phyloP scores from a whole-genome alignment of 257 asterid species.

The Solanum pennellii region DNA sequence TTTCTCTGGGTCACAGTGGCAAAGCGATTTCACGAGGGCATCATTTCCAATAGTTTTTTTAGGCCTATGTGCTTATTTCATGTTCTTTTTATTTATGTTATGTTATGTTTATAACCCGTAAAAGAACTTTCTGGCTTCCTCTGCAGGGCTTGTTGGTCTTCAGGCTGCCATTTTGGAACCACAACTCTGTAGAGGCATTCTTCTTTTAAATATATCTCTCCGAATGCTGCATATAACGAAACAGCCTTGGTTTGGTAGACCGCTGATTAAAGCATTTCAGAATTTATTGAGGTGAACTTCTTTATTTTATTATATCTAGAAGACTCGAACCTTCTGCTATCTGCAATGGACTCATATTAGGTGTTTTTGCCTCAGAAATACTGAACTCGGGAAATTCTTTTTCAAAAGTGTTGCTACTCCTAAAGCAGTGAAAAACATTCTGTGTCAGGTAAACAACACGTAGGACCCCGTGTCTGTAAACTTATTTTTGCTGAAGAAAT shows the following conservation, averaged over 20 bases:
- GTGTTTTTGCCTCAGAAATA: conserved; percentile 36
- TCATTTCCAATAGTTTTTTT: neutral
- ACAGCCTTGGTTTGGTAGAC: conserved; percentile 86
- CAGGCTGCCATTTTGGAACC: conserved; percentile 82
- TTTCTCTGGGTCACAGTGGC: neutral
- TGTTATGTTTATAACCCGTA: neutral
- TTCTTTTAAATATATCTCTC: conserved; percentile 78
- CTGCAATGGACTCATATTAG: neutral
- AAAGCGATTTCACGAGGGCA: neutral
- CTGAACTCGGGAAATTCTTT: conserved; percentile 64
- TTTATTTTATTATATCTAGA: neutral
- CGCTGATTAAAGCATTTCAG: conserved; percentile 77
- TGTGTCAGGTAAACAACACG: conserved; percentile 53
- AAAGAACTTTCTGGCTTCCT: neutral
- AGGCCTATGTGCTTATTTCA: neutral
- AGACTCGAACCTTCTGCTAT: neutral
- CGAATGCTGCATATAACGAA: conserved; percentile 88
- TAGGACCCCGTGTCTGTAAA: neutral
- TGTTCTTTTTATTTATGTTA: neutral
- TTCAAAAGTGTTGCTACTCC: conserved; percentile 69
- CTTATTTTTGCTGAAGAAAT: neutral
- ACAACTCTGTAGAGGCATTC: conserved; percentile 59
- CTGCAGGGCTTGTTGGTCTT: conserved; percentile 85
- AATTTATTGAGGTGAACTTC: conserved; percentile 51
- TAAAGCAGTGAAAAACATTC: conserved; percentile 73